phyloP scores from a whole-genome alignment of 805 yeast genomes.

The Trichomonascus vanleenenianus region DNA sequence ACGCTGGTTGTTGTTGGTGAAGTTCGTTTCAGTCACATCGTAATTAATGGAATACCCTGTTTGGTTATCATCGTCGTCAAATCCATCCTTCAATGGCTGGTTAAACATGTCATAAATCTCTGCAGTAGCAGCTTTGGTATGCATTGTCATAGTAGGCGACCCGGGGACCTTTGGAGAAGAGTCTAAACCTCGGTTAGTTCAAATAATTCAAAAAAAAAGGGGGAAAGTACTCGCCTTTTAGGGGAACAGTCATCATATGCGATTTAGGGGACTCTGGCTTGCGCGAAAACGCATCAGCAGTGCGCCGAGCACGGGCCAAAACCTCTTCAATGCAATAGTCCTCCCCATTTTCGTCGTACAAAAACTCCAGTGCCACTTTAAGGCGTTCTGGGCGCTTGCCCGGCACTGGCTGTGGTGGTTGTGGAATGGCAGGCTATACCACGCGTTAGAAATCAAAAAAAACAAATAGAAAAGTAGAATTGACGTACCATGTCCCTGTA shows the following conservation, averaged over 20 bases:
- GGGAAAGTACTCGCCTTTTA: constrained; percentile 31
- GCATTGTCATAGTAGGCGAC: constrained; percentile 75
- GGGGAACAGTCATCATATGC: constrained; percentile 33
- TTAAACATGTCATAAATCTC: constrained; percentile 72
- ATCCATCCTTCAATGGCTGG: constrained; percentile 18
- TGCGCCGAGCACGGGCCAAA: constrained; percentile 42
- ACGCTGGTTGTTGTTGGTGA: background rate
- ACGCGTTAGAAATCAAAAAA: no score
- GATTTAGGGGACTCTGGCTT: constrained; percentile 20
- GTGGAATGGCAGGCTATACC: background rate
- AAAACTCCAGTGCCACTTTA: constrained; percentile 17
- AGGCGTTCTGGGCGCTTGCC: constrained; percentile 14
- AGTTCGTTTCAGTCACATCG: background rate
- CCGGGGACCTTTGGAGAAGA: constrained; percentile 27
- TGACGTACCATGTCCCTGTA: constrained; percentile 11
- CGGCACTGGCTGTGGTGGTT: constrained; percentile 5
- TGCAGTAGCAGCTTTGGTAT: constrained; percentile 63
- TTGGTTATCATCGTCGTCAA: constrained; percentile 18
- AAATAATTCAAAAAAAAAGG: background rate
- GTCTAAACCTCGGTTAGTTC: constrained; percentile 6
- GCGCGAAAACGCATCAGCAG: constrained; percentile 14
- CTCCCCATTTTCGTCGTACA: constrained; percentile 27
- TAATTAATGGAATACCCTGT: background rate
- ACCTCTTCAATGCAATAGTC: constrained; percentile 63
- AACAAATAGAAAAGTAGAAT: no score